These are phyloP conservation scores for Fomitopsis pulvina DNA, from an alignment of 768 basidiomycete species.

Conservation along the genomic window DNA sequence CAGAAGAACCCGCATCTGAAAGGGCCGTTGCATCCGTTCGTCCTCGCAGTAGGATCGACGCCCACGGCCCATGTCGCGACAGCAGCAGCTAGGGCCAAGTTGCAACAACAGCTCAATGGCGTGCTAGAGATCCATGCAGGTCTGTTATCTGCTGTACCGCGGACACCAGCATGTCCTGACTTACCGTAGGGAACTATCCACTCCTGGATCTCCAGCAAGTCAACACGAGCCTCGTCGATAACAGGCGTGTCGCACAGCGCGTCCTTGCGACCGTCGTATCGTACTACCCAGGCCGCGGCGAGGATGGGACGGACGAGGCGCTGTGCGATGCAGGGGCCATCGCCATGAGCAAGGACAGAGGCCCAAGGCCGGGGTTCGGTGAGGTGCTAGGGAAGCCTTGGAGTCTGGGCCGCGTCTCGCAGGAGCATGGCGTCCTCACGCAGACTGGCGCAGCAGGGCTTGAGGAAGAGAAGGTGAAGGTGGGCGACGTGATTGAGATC, in stretches of 20 bases:
- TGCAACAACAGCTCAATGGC: constrained; percentile 47
- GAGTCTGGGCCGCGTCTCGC: constrained; percentile 59
- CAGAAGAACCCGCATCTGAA: constrained; percentile 26
- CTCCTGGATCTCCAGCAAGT: constrained; percentile 82
- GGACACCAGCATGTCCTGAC: background rate
- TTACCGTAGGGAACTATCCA: constrained; percentile 72
- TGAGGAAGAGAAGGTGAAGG: constrained; percentile 26
- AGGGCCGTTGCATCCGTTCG: constrained; percentile 42
- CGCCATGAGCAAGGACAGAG: constrained; percentile 84
- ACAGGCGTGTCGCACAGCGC: constrained; percentile 51
- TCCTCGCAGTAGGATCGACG: constrained; percentile 81
- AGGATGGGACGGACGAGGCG: constrained; percentile 59
- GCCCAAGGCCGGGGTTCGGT: constrained; percentile 65
- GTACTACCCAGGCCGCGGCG: constrained; percentile 67
- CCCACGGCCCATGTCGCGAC: constrained; percentile 80
- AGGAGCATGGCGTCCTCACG: constrained; percentile 74
- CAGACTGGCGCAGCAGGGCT: constrained; percentile 16
- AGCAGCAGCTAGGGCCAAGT: constrained; percentile 36
- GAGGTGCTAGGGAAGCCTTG: constrained; percentile 62
- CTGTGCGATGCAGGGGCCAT: constrained; percentile 80
- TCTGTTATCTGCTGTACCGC: constrained; percentile 20
- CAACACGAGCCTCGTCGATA: constrained; percentile 60
- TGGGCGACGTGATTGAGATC: constrained; percentile 64
- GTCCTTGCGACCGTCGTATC: constrained; percentile 73
- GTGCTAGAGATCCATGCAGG: constrained; percentile 61